Percentiles rank a stretch among this genome's conserved stretches.
These are phyloP conservation scores for Lactarius vividus DNA, from an alignment of 768 basidiomycete genomes.

Conservation along the genomic window DNA sequence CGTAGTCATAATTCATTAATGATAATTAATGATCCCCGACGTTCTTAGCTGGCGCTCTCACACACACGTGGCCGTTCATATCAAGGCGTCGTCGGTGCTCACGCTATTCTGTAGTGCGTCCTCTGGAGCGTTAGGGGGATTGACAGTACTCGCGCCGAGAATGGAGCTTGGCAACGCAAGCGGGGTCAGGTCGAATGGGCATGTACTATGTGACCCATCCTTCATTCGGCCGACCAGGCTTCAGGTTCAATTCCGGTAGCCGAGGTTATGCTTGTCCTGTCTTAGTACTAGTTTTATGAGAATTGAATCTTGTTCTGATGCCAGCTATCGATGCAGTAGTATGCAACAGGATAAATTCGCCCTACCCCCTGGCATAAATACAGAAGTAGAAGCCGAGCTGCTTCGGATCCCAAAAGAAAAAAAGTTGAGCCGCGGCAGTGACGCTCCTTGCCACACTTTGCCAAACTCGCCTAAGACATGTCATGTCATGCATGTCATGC, in stretches of 20 bases:
- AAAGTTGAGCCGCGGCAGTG: too few relatives aligned
- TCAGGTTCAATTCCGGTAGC: too few relatives aligned
- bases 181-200: constrained; percentile 60
- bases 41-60: constrained; percentile 51
- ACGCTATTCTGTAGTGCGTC: constrained; percentile 63
- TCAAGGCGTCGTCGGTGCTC: constrained; percentile 45
- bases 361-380: neutral
- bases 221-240: constrained; percentile 47
- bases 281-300: neutral
- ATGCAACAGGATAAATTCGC: too few relatives aligned
- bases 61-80: constrained; percentile 69
- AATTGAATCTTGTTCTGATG: neutral
- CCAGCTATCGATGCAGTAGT: neutral
- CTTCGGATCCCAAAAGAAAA: too few relatives aligned
- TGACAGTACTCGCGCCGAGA: constrained; percentile 46
- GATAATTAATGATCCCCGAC: constrained; percentile 54
- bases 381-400: neutral
- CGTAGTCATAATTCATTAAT: constrained; percentile 45
- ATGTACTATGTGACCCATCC: constrained; percentile 60
- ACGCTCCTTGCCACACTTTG: too few relatives aligned
- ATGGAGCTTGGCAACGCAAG: constrained; percentile 55
- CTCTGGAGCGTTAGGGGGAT: constrained; percentile 20
- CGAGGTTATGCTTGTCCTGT: too few relatives aligned
- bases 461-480: too few relatives aligned
- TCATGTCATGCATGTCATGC: too few relatives aligned